Percentiles rank a stretch among this genome's conserved stretches.
These are phyloP conservation scores for Thelonectria blattea DNA, from an alignment of 2,329 filamentous ascomycete genomes.

Conservation along the genomic window DNA sequence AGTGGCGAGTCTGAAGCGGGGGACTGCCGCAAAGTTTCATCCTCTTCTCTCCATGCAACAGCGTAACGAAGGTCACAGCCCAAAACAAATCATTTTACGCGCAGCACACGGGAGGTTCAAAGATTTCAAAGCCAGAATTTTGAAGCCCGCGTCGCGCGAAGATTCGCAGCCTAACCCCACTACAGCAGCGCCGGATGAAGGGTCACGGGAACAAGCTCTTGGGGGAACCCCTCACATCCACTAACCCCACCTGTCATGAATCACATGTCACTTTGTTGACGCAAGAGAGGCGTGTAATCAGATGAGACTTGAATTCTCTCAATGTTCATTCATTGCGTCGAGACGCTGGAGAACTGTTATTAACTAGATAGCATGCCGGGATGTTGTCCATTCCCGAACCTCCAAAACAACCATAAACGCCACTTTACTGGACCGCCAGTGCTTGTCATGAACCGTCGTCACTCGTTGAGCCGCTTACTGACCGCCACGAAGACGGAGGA, in stretches of 20 bases:
- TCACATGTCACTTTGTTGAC: conserved; percentile 8
- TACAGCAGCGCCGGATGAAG: conserved; percentile 11
- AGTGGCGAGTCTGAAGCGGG: conserved; percentile 5
- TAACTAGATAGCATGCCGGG: conserved; percentile 29
- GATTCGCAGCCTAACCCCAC: not conserved
- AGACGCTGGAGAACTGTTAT: conserved; percentile 27
- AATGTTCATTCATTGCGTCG: conserved; percentile 26
- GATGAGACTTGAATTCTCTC: conserved; percentile 33
- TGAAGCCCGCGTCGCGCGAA: not conserved
- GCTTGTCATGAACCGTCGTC: conserved; percentile 66
- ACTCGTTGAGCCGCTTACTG: conserved; percentile 36
- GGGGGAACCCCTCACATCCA: conserved; percentile 19
- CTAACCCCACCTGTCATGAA: conserved; percentile 15
- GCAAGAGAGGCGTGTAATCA: not conserved
- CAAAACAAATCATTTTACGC: not conserved
- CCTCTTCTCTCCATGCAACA: conserved; percentile 18
- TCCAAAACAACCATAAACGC: conserved; percentile 36
- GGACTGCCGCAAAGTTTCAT: conserved; percentile 22
- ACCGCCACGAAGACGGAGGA: conserved; percentile 90
- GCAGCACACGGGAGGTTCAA: not conserved
- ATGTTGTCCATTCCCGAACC: conserved; percentile 27
- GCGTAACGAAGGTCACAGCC: not conserved
- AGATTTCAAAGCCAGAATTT: not conserved
- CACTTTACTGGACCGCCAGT: conserved; percentile 67
- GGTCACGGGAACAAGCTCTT: conserved; percentile 13